Evolutionary conservation across 139 green algal genomes (phyloP), one percentile per base, ranked within the genome.

Genomic region (Astrephomene gubernaculifera): DNA sequence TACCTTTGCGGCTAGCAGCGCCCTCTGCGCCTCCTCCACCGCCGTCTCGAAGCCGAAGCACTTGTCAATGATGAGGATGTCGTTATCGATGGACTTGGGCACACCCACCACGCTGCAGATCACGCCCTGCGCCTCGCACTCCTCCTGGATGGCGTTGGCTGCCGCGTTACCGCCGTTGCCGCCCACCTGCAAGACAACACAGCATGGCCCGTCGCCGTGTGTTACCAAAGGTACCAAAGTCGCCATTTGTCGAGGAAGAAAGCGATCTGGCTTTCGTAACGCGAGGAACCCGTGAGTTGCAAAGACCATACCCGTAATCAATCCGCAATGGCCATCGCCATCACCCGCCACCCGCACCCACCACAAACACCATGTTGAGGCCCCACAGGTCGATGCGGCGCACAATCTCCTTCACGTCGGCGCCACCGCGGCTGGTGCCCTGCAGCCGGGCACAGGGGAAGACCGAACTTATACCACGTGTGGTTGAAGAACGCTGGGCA

Each of bases 31-130:
- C 81, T 98, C 95, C 82, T 98, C 94, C 69, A 97, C 94, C 12
- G 95, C 95, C 1, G 95, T 98, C 86, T 98, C 93, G 90, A 96
- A 98, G 1, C 94, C 94, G 79, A 96, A 96, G 85, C 90, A 95
- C 82, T 89, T 88, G 52, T 88, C 87, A 36, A 87, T 79, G n/a
- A 95, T 74, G 68, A 98, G 91, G 86, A 99, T 99, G 92, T 99
- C 97, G 70, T 99, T 99, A 88, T 99, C 97, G 36, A 99, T 99
- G 38, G 96, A 99, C 92, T 99, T 99, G 39, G 97, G 97, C 63
- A 99, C 93, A 33, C 95, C 96, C 57, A 97, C 91, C 29, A 98
- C 94, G 21, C 87, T 89, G 91, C 95, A 98, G 10, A 92, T 36
- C 43, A 99, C 93, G 71, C 88, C 89, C 81, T 95, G 91, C 45